Evolutionary conservation across 176 grass and related monocot species (phyloP), one percentile per base, ranked within the genome.

Genomic region (Raddia guianensis): DNA sequence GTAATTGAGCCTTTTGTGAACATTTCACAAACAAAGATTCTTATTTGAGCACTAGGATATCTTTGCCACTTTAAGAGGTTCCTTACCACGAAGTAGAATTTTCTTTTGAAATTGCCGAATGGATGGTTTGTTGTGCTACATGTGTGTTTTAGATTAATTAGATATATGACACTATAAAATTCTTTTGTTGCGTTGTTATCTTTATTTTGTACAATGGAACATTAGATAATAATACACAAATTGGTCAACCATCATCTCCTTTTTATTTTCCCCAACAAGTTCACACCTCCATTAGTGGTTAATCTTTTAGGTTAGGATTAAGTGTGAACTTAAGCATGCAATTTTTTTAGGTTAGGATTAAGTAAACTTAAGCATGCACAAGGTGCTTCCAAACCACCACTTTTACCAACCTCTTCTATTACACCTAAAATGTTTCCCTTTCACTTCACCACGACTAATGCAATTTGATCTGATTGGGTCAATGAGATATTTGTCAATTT

Each of bases 331-430:
- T 27, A 4, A 47, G n/a, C 81, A 75, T 58, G 72, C 81, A 83
- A 27, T 27, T 27, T 0, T 18, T 55, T 5, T 27, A 54, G 48
- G 47, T 52, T 14, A 44, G 76, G 34, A 79, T 33, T 2, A 21
- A 15, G 44, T 19, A 4, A 66, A 51, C 46, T 16, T 27, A 4
- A 47, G n/a, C 81, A 75, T 58, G 72, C 81, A 83, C 61, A 20
- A 49, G 9, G 51, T 59, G 81, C 51, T 76, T 48, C 51, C 72
- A 76, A 84, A 84, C 82, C 14, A 58, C 62, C 72, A 37, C 56
- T 66, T 75, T 40, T 57, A 49, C 50, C 50, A 9, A 76, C 20
- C 13, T 5, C 13, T 5, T 10, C 1, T 8, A 73, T 21, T 21
- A 44, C 1, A 66, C 13, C 8, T 32, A 50, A 5, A 5, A 44